phyloP scores from a whole-genome alignment of 225 moss, liverwort and hornwort species.

The Antitrichia curtipendula region DNA sequence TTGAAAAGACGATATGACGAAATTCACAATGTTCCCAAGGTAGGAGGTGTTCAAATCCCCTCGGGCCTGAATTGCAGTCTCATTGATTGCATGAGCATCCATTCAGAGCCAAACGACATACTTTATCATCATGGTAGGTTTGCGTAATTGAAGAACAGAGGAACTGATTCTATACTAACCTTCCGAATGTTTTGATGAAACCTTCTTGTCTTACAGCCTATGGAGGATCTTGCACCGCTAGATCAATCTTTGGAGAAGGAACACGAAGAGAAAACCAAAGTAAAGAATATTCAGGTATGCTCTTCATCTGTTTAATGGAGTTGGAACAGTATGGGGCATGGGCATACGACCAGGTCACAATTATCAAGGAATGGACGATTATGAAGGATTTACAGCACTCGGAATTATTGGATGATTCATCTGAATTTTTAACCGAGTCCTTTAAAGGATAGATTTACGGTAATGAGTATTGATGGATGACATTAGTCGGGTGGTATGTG shows the following conservation, averaged over 20 bases:
- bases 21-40: conserved; percentile 92
- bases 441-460: background rate
- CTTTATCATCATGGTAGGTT: background rate
- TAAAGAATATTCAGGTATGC: conserved; percentile 86
- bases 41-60: background rate
- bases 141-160: background rate
- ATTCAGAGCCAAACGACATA: background rate
- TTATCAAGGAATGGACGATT: background rate
- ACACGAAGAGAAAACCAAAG: conserved; percentile 97
- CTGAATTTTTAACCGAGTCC: background rate
- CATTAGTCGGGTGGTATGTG: background rate
- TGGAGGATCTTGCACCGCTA: conserved; percentile 83
- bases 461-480: background rate
- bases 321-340: background rate
- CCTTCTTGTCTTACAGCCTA: conserved; percentile 38
- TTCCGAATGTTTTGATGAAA: background rate
- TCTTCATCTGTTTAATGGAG: background rate
- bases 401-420: background rate
- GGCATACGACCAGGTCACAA: background rate
- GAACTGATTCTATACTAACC: background rate
- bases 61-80: background rate
- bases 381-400: background rate
- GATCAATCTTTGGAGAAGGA: conserved; percentile 94
- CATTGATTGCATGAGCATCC: background rate
- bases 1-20: conserved; percentile 95